These are phyloP conservation scores for Cochlearia excelsa DNA, from an alignment of 345 rosid species.

Conservation along the genomic window DNA sequence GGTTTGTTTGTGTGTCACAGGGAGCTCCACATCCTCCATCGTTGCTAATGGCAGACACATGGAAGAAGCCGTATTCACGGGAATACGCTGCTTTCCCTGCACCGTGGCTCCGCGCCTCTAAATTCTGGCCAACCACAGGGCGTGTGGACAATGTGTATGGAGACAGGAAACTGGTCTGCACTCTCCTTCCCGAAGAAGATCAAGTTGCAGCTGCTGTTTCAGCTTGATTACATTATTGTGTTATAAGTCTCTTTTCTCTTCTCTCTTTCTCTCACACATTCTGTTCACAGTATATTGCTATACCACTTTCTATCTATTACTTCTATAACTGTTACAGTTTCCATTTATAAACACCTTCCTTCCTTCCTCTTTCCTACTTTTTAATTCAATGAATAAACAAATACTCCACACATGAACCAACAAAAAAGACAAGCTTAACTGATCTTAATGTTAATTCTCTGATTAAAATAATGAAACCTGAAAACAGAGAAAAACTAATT, in stretches of 20 bases:
- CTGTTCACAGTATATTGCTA: conserved; percentile 27
- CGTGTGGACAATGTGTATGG: conserved; percentile 98
- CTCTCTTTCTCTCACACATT: conserved; percentile 19
- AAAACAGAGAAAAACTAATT: too few relatives aligned
- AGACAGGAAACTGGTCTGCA: conserved; percentile 91
- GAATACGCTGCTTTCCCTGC: conserved; percentile 98
- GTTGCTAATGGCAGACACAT: conserved; percentile 93
- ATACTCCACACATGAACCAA: neutral
- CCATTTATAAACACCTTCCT: too few relatives aligned
- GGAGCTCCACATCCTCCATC: conserved; percentile 99
- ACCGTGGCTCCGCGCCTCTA: conserved; percentile 82
- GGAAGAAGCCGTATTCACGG: conserved; percentile 89
- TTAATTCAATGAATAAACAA: conserved; percentile 2
- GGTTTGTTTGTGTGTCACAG: conserved; percentile 39
- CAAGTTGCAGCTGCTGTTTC: conserved; percentile 79
- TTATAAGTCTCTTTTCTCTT: conserved; percentile 7
- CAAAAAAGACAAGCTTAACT: too few relatives aligned
- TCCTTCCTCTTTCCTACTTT: too few relatives aligned
- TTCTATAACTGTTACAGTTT: too few relatives aligned
- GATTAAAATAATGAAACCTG: too few relatives aligned
- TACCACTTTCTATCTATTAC: conserved; percentile 20
- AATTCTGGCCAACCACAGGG: conserved; percentile 98
- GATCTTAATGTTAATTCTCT: too few relatives aligned
- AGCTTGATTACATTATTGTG: conserved; percentile 21
- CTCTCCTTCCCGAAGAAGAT: conserved; percentile 85